Evolutionary conservation across 2,329 filamentous ascomycete genomes (phyloP).

Genomic region (Falciphora oryzae): DNA sequence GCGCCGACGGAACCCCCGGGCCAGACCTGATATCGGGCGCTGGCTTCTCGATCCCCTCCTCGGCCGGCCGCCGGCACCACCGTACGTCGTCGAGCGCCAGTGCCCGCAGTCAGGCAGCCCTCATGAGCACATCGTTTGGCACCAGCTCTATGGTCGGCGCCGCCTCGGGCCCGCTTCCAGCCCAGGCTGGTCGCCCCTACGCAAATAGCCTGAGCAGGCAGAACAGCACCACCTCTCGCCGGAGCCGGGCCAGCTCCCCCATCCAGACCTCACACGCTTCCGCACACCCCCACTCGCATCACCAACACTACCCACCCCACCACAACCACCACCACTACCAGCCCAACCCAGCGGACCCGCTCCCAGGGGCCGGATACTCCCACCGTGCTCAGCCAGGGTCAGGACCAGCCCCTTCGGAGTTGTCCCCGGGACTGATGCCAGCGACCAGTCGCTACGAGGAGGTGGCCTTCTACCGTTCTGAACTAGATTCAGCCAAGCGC

Average conservation of each 20-base stretch:
- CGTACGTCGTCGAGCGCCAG: slow-evolving; percentile 54
- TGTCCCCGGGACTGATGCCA: slow-evolving; percentile 49
- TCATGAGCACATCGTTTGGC: slow-evolving; percentile 32
- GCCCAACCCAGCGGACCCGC: slow-evolving; percentile 35
- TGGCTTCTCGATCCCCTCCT: slow-evolving; percentile 51
- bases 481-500: slow-evolving; percentile 55
- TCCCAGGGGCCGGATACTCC: slow-evolving; percentile 25
- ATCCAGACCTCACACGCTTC: slow-evolving; percentile 21
- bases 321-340: slow-evolving; percentile 27
- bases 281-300: slow-evolving; percentile 30
- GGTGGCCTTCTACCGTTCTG: slow-evolving; percentile 51
- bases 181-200: slow-evolving; percentile 22
- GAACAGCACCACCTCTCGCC: slow-evolving; percentile 49
- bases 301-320: slow-evolving; percentile 1
- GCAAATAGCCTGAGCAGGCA: slow-evolving; percentile 43
- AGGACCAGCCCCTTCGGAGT: slow-evolving; percentile 27
- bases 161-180: slow-evolving; percentile 32
- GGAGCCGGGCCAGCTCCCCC: slow-evolving; percentile 45
- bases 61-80: slow-evolving; percentile 45
- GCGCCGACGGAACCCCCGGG: slow-evolving; percentile 35
- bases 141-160: slow-evolving; percentile 37
- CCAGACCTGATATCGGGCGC: slow-evolving; percentile 48
- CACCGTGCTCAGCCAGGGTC: slow-evolving; percentile 15
- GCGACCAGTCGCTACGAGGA: slow-evolving; percentile 58
- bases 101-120: slow-evolving; percentile 44